phyloP scores from a whole-genome alignment of 2,329 filamentous ascomycete genomes.

The Xylaria sp. region DNA sequence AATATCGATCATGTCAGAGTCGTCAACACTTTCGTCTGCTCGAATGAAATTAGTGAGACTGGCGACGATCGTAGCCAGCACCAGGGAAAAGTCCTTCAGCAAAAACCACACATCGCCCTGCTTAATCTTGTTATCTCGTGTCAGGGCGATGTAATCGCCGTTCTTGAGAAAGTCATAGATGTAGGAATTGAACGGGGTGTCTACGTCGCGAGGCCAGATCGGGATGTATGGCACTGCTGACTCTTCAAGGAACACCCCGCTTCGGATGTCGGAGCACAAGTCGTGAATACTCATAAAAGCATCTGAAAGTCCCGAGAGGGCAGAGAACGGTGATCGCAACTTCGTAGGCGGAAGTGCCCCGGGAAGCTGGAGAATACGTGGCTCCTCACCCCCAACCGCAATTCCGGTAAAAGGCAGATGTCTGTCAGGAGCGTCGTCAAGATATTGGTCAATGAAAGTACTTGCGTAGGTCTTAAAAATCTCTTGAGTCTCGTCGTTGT shows the following conservation, averaged over 20 bases:
- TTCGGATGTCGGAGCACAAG: constrained; percentile 72
- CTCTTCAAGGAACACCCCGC: constrained; percentile 79
- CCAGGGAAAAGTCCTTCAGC: constrained; percentile 68
- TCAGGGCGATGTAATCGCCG: constrained; percentile 70
- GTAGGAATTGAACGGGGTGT: constrained; percentile 70
- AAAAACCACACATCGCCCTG: constrained; percentile 77
- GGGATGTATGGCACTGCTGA: constrained; percentile 76
- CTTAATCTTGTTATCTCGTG: constrained; percentile 73
- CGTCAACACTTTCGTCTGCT: constrained; percentile 57
- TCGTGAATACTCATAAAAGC: constrained; percentile 73
- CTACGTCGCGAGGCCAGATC: constrained; percentile 66
- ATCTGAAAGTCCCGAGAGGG: constrained; percentile 75
- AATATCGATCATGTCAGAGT: constrained; percentile 58
- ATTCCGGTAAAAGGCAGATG: constrained; percentile 66
- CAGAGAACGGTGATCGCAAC: constrained; percentile 76
- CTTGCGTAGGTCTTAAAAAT: constrained; percentile 76
- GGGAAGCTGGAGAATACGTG: constrained; percentile 20
- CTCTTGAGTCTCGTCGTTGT: constrained; percentile 73
- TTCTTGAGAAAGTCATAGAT: constrained; percentile 83
- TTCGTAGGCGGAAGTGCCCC: constrained; percentile 33
- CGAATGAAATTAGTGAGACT: constrained; percentile 69
- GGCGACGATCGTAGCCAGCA: constrained; percentile 77
- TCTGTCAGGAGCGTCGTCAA: constrained; percentile 61
- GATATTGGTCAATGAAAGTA: constrained; percentile 74
- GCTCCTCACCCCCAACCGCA: constrained; percentile 29